Evolutionary conservation across 2,329 filamentous ascomycete species (phyloP), one percentile per base, ranked within the genome.

Genomic region (Parafenestella ontariensis): DNA sequence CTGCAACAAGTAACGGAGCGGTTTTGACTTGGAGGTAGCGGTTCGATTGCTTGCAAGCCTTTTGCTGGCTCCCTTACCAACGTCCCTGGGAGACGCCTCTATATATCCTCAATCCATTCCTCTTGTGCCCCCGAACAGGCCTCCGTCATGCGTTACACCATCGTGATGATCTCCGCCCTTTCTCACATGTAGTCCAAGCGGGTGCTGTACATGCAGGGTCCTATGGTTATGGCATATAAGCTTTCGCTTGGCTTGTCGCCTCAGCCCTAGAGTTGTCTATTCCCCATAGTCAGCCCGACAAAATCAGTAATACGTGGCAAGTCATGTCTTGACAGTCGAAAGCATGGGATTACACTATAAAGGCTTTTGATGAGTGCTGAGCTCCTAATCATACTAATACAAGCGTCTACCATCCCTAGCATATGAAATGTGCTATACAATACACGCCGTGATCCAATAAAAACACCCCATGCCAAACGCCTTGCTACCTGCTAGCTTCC

Each of bases 31-130:
- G 42, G 60, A 56, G 50, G 60, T 56, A 52, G 55, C 39, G 56
- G 56, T 52, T 58, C 37, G 54, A 58, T 59, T 61, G 61, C 59
- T 63, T 62, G 54, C 52, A 59, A 56, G 59, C 49, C 58, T 65
- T 64, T 65, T 64, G 56, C 51, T 59, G 56, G 57, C 59, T 62
- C 46, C 51, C 53, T 54, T 59, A 51, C 49, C 59, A 54, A 53
- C 54, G 56, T 64, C 56, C 59, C 62, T 56, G 55, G 59, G 57
- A 68, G 61, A 66, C 58, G 61, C 60, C 64, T 65, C 58, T 65
- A 73, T 71, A 73, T 71, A 73, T 71, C 69, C 66, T 71, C 65
- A 70, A 69, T 70, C 57, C 62, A 70, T 55, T 61, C 64, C 58
- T 61, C 64, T 57, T 64, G 58, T 68, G 65, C 61, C 59, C n/a